Evolutionary conservation across 805 yeast species (phyloP).

Genomic region (Candida tallmaniae): DNA sequence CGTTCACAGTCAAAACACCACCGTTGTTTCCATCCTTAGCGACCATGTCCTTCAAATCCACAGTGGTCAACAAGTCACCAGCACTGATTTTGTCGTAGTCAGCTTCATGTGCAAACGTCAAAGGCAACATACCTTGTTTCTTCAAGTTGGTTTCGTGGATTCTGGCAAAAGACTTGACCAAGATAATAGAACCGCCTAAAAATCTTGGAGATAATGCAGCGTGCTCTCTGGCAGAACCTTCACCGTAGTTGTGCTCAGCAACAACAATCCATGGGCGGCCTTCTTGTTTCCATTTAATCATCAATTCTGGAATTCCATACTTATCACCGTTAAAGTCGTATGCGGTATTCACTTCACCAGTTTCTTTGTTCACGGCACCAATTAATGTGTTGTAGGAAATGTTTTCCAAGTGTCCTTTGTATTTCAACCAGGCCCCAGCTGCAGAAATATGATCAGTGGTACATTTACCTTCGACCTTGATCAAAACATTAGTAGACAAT

Average conservation of each 20-base stretch:
- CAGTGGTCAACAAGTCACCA: constrained; percentile 75
- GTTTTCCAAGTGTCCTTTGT: constrained; percentile 95
- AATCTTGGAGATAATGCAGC: constrained; percentile 96
- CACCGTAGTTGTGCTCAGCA: constrained; percentile 98
- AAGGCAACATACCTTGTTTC: constrained; percentile 96
- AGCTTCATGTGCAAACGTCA: constrained; percentile 83
- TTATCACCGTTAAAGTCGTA: constrained; percentile 78
- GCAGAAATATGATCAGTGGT: constrained; percentile 98
- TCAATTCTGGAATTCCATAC: constrained; percentile 87
- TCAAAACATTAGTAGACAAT: constrained; percentile 64
- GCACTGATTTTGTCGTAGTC: constrained; percentile 81
- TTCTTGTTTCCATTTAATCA: constrained; percentile 92
- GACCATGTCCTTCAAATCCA: constrained; percentile 70
- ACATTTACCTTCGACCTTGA: constrained; percentile 96
- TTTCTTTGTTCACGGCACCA: constrained; percentile 95
- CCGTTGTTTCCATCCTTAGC: constrained; percentile 85
- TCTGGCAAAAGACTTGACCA: constrained; percentile 95
- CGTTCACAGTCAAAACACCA: constrained; percentile 65
- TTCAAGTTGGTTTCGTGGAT: constrained; percentile 97
- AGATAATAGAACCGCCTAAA: constrained; percentile 83
- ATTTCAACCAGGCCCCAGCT: constrained; percentile 98
- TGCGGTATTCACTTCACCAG: constrained; percentile 91
- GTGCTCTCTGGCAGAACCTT: constrained; percentile 98
- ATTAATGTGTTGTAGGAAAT: constrained; percentile 92
- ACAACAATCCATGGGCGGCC: constrained; percentile 87